Conservation (phyloP, 1,284 basidiomycete species). For the Boletellus deceptivus region DNA sequence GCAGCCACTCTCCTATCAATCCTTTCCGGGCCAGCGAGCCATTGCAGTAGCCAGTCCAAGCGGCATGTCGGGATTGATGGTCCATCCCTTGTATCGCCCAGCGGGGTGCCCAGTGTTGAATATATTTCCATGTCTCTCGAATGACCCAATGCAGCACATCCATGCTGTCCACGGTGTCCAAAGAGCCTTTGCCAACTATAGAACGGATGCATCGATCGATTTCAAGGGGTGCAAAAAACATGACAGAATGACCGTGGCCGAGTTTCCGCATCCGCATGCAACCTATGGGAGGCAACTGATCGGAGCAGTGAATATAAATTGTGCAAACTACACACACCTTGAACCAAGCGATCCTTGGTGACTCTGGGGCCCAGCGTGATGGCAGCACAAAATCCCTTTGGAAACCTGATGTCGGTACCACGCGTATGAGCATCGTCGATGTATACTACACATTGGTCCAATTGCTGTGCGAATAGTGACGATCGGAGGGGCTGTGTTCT, state of each 20-base stretch:
- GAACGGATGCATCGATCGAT: slow-evolving; percentile 42
- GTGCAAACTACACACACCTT: slow-evolving; percentile 38
- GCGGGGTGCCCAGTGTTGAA: slow-evolving; percentile 38
- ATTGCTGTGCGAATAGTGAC: slow-evolving; percentile 43
- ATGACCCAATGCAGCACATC: slow-evolving; percentile 49
- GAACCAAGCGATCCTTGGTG: slow-evolving; percentile 52
- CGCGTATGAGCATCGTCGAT: slow-evolving; percentile 56
- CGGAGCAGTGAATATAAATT: not conserved
- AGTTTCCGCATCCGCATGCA: slow-evolving; percentile 54
- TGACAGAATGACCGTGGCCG: slow-evolving; percentile 47
- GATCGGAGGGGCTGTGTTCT: slow-evolving; percentile 38
- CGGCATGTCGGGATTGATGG: slow-evolving; percentile 34
- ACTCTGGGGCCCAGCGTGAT: slow-evolving; percentile 55
- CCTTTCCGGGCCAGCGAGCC: not conserved
- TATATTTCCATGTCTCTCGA: slow-evolving; percentile 44
- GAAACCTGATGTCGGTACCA: slow-evolving; percentile 39
- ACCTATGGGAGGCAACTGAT: slow-evolving; percentile 27
- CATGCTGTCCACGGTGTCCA: slow-evolving; percentile 16
- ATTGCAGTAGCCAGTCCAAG: slow-evolving; percentile 29
- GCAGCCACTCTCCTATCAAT: slow-evolving; percentile 37
- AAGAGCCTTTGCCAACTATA: slow-evolving; percentile 9
- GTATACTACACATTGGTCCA: slow-evolving; percentile 49
- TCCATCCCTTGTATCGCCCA: slow-evolving; percentile 52
- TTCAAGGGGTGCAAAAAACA: slow-evolving; percentile 50
- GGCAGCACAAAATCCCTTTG: slow-evolving; percentile 42